Evolutionary conservation across 768 basidiomycete species (phyloP).

Genomic region (Vararia minispora): DNA sequence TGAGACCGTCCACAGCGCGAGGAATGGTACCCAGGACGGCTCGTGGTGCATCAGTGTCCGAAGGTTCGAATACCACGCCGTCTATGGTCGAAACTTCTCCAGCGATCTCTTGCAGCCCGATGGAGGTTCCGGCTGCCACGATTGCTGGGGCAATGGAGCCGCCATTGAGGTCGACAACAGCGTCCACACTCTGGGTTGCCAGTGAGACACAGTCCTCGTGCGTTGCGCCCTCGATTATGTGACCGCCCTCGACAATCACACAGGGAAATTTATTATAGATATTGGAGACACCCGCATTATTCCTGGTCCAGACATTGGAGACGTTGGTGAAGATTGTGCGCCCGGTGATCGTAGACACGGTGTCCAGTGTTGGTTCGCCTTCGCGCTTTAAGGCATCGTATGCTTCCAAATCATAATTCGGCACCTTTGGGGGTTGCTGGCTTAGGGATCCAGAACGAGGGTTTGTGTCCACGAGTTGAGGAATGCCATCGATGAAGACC

Average conservation of each 20-base stretch:
- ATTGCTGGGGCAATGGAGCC: slow-evolving; percentile 54
- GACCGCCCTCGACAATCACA: slow-evolving; percentile 45
- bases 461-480: slow-evolving; percentile 44
- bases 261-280: too few relatives aligned
- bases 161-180: slow-evolving; percentile 45
- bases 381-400: slow-evolving; percentile 43
- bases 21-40: slow-evolving; percentile 35
- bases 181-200: slow-evolving; percentile 1
- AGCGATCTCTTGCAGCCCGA: slow-evolving; percentile 58
- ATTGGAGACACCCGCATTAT: slow-evolving; percentile 15
- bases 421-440: slow-evolving; percentile 41
- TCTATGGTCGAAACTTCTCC: slow-evolving; percentile 50
- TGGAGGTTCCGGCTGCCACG: slow-evolving; percentile 46
- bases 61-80: slow-evolving; percentile 41
- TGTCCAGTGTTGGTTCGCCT: slow-evolving; percentile 58
- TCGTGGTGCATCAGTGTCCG: slow-evolving; percentile 28
- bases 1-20: slow-evolving; percentile 53
- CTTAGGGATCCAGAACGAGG: slow-evolving; percentile 23
- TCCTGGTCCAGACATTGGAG: slow-evolving; percentile 23
- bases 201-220: slow-evolving; percentile 12
- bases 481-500: slow-evolving; percentile 70
- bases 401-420: slow-evolving; percentile 53
- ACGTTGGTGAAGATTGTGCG: slow-evolving; percentile 46
- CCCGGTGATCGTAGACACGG: slow-evolving; percentile 22
- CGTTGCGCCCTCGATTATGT: slow-evolving; percentile 34